Percentiles rank a stretch among this genome's conserved stretches.
Evolutionary conservation across 2,329 filamentous ascomycete genomes (phyloP).

Genomic region (Madurella fahalii): DNA sequence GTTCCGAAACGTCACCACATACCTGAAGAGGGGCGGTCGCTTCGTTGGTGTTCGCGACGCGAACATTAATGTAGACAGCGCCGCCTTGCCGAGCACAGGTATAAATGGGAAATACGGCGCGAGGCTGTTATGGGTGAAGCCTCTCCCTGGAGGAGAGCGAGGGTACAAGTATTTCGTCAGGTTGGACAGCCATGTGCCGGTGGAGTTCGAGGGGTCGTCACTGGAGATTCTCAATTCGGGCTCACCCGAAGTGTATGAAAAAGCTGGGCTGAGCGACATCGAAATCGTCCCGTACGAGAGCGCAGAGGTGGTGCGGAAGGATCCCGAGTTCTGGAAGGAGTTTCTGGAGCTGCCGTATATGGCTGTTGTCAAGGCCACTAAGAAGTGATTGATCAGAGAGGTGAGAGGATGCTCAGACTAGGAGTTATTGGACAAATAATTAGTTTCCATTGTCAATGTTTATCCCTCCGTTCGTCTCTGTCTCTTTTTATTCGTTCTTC

Average conservation of each 20-base stretch:
- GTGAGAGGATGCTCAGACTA: too few species aligned
- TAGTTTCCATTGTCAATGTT: too few species aligned
- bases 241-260: conserved; percentile 7
- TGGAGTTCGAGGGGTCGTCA: conserved; percentile 9
- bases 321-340: conserved; percentile 1
- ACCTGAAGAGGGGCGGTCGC: conserved; percentile 19
- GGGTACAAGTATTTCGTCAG: conserved; percentile 8
- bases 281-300: neutral
- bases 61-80: neutral
- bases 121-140: neutral
- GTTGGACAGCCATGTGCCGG: conserved; percentile 2
- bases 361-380: neutral
- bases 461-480: too few species aligned
- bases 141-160: neutral
- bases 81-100: too few species aligned
- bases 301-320: neutral
- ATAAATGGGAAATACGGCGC: conserved; percentile 1
- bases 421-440: too few species aligned
- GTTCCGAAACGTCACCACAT: conserved; percentile 12
- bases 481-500: too few species aligned
- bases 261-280: conserved; percentile 8
- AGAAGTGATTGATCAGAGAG: too few species aligned
- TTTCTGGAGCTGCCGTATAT: neutral
- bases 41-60: conserved; percentile 20
- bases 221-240: conserved; percentile 13